These are phyloP conservation scores for Auricularia sp. DNA, from an alignment of 768 basidiomycete genomes.

Conservation along the genomic window DNA sequence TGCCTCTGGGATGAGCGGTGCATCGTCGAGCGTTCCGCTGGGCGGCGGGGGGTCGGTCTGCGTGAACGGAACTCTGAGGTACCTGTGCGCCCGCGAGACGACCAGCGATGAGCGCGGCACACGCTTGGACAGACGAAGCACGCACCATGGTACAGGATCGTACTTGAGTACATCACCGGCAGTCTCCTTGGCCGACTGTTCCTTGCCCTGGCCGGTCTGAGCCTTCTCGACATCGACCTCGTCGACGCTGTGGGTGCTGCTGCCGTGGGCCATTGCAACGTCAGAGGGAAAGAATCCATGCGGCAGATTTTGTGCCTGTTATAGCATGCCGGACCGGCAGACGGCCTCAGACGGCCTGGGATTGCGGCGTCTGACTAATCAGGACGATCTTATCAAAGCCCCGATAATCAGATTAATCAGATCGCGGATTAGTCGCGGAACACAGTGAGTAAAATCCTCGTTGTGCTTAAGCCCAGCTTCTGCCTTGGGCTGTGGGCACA, in stretches of 20 bases:
- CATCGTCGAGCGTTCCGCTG: conserved; percentile 47
- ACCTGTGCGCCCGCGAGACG: neutral
- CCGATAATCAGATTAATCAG: too few relatives aligned
- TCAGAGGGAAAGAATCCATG: too few relatives aligned
- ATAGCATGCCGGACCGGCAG: too few relatives aligned
- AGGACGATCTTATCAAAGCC: too few relatives aligned
- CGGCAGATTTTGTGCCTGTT: too few relatives aligned
- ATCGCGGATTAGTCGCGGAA: too few relatives aligned
- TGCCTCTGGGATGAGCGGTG: conserved; percentile 53
- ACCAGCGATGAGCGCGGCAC: neutral
- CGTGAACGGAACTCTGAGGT: conserved; percentile 16
- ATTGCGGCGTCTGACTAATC: too few relatives aligned
- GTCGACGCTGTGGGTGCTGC: neutral
- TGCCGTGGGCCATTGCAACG: too few relatives aligned
- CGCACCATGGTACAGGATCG: neutral
- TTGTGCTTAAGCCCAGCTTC: too few relatives aligned
- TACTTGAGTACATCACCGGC: neutral
- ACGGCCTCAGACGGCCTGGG: too few relatives aligned
- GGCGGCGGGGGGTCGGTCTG: conserved; percentile 30
- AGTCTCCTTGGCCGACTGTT: neutral
- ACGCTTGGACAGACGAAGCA: neutral
- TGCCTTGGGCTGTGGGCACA: too few relatives aligned
- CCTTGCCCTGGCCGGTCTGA: neutral
- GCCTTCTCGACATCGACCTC: neutral
- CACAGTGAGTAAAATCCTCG: too few relatives aligned